These are phyloP conservation scores for Ophiostoma piceae DNA, from an alignment of 2,329 filamentous ascomycete species.

Conservation along the genomic window DNA sequence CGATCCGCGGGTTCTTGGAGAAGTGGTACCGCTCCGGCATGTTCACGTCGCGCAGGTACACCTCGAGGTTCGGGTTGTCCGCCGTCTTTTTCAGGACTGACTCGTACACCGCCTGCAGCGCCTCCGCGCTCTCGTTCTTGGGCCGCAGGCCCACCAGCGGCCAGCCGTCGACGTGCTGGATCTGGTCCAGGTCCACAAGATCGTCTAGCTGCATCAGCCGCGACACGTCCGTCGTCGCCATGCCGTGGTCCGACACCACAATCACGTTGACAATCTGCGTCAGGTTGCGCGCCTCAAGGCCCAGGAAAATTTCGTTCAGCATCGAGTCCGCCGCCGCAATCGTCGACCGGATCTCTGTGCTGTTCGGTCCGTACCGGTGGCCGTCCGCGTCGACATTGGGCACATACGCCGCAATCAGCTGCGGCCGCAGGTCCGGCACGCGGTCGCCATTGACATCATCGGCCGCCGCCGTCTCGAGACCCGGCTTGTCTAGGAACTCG, in stretches of 20 bases:
- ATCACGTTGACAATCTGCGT: conserved; percentile 88
- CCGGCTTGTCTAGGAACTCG: conserved; percentile 77
- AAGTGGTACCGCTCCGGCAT: conserved; percentile 97
- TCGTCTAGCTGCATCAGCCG: conserved; percentile 87
- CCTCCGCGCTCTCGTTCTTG: conserved; percentile 51
- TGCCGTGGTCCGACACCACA: conserved; percentile 95
- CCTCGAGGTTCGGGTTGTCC: conserved; percentile 66
- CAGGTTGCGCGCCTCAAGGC: conserved; percentile 74
- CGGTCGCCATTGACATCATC: conserved; percentile 34
- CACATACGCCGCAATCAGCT: conserved; percentile 90
- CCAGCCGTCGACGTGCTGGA: conserved; percentile 90
- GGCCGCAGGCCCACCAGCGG: conserved; percentile 84
- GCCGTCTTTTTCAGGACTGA: conserved; percentile 52
- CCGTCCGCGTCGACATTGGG: conserved; percentile 86
- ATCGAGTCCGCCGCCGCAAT: conserved; percentile 78
- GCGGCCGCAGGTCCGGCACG: conserved; percentile 60
- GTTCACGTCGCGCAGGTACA: conserved; percentile 77
- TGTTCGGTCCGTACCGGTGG: conserved; percentile 87
- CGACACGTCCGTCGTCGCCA: conserved; percentile 83
- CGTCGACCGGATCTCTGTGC: conserved; percentile 76
- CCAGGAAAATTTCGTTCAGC: conserved; percentile 69
- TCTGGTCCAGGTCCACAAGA: conserved; percentile 67
- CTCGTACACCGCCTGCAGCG: conserved; percentile 64
- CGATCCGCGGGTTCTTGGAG: conserved; percentile 78
- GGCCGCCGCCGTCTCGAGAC: conserved; percentile 53